Evolutionary conservation across 345 rosid genomes (phyloP).

Genomic region (Aegle marmelos): DNA sequence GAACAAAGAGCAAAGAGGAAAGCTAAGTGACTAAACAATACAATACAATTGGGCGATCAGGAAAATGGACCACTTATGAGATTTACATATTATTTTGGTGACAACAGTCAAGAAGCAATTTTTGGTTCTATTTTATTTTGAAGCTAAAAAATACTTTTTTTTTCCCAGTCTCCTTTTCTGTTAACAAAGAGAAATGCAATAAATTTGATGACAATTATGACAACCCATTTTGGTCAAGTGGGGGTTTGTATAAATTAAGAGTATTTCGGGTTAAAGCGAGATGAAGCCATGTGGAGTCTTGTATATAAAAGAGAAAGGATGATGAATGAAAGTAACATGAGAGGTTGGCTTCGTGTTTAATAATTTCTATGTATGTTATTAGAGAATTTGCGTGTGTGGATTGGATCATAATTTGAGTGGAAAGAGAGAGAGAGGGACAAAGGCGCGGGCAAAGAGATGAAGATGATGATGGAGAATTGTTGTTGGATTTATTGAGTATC

Average conservation of each 20-base stretch:
- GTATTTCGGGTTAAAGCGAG: not conserved
- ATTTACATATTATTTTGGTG: conserved; percentile 11
- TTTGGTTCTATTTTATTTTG: not conserved
- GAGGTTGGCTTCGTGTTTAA: conserved; percentile 14
- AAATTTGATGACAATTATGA: conserved; percentile 20
- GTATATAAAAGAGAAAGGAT: conserved; percentile 4
- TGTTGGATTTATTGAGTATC: conserved; percentile 35
- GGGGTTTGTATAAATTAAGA: not conserved
- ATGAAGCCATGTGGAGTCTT: conserved; percentile 24
- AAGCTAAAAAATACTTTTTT: conserved; percentile 13
- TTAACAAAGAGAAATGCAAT: not conserved
- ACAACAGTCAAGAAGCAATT: conserved; percentile 40
- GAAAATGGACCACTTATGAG: conserved; percentile 23
- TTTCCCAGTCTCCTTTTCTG: not conserved
- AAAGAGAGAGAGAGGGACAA: conserved; percentile 1
- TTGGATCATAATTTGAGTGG: conserved; percentile 14
- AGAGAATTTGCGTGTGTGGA: not conserved
- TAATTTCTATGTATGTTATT: not conserved
- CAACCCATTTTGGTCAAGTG: conserved; percentile 19
- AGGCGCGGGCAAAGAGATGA: conserved; percentile 5
- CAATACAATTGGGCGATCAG: conserved; percentile 28
- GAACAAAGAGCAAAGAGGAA: conserved; percentile 31
- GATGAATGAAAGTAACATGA: conserved; percentile 32
- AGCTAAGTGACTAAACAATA: conserved; percentile 26
- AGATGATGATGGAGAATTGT: conserved; percentile 21